Conservation (phyloP, 495 filamentous ascomycete genomes). For the Sabuloglossum arenarium region DNA sequence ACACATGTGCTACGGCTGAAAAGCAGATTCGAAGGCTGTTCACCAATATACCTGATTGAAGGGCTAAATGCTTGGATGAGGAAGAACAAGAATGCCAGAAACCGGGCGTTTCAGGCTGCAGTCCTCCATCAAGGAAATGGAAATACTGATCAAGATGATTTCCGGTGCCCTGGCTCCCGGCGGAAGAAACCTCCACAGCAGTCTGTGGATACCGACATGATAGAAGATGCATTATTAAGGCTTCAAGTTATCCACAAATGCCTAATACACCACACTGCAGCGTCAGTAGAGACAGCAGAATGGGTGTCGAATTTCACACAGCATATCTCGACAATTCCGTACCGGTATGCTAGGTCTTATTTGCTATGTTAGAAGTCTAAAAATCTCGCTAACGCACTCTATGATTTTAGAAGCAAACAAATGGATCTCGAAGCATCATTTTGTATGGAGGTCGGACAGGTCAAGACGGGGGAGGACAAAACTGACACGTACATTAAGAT, state of each 20-base stretch:
- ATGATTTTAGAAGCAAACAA: conserved; percentile 11
- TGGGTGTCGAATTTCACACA: conserved; percentile 68
- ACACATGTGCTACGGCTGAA: conserved; percentile 36
- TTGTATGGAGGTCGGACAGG: conserved; percentile 70
- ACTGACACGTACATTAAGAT: conserved; percentile 55
- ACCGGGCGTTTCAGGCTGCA: conserved; percentile 42
- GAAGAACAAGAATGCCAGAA: conserved; percentile 45
- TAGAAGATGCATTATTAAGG: conserved; percentile 53
- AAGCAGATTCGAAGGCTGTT: conserved; percentile 26
- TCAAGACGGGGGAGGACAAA: conserved; percentile 46
- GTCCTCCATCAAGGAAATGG: conserved; percentile 33
- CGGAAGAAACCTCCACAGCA: conserved; percentile 5
- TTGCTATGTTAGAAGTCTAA: neutral
- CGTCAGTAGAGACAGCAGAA: conserved; percentile 41
- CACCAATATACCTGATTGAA: conserved; percentile 58
- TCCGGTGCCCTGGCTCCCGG: neutral
- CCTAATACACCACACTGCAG: conserved; percentile 51
- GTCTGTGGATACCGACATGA: conserved; percentile 40
- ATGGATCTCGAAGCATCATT: conserved; percentile 40
- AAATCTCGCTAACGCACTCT: neutral
- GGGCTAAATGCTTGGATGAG: conserved; percentile 45
- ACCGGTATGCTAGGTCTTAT: conserved; percentile 22
- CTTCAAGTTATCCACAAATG: conserved; percentile 48
- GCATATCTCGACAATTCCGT: conserved; percentile 59
- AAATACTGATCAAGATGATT: conserved; percentile 8